A percentile compares a stretch with the other conserved stretches of the same genome.
Evolutionary conservation across 441 rosid genomes (phyloP).

Genomic region (Gossypium aridum): DNA sequence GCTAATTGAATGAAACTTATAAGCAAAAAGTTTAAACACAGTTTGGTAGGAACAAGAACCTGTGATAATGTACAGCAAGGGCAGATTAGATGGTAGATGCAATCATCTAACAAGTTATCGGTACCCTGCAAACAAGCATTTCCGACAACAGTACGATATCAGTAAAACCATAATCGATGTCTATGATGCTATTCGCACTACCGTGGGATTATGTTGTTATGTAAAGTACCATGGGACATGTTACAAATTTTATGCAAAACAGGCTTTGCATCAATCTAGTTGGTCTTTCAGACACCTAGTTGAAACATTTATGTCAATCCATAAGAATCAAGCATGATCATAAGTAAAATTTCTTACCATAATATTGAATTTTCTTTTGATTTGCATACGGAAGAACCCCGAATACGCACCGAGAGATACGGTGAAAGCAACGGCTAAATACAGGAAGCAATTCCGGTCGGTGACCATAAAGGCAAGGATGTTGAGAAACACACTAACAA

Average conservation of each 20-base stretch:
- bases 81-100: slow-evolving; percentile 61
- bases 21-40: background rate
- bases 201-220: no score
- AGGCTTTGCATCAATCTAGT: background rate
- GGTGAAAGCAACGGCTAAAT: slow-evolving; percentile 48
- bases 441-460: slow-evolving; percentile 54
- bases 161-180: no score
- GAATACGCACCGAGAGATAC: slow-evolving; percentile 50
- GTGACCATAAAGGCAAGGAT: slow-evolving; percentile 51
- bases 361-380: slow-evolving; percentile 68
- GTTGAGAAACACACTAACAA: slow-evolving; percentile 33
- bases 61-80: slow-evolving; percentile 78
- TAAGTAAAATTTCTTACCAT: slow-evolving; percentile 41
- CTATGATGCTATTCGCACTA: no score
- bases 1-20: background rate
- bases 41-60: slow-evolving; percentile 31
- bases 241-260: background rate
- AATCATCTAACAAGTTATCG: slow-evolving; percentile 68
- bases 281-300: background rate
- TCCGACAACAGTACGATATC: background rate
- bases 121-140: slow-evolving; percentile 42
- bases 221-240: no score
- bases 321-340: background rate
- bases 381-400: slow-evolving; percentile 67
- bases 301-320: background rate